Percentiles rank a stretch among this genome's conserved stretches.
phyloP scores from a whole-genome alignment of 805 yeast species.

The Saccharomycopsis guyanensis region DNA sequence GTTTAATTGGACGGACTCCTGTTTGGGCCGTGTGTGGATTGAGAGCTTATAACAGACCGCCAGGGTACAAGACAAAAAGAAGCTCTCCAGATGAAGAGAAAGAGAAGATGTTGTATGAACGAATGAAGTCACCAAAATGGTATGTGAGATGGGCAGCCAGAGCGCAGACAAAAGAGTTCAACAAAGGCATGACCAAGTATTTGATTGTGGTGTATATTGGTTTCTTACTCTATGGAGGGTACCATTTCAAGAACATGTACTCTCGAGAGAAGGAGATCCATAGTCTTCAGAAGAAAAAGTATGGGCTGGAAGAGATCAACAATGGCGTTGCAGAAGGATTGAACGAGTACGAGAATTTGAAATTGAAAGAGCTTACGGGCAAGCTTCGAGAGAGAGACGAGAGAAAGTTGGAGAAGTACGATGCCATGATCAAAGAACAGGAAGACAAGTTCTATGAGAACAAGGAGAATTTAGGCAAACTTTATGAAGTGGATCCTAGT shows the following conservation, averaged over 20 bases:
- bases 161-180: conserved; percentile 47
- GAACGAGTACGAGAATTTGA: conserved; percentile 57
- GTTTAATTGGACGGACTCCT: no score
- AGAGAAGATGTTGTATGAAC: conserved; percentile 9
- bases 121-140: conserved; percentile 28
- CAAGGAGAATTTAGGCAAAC: conserved; percentile 27
- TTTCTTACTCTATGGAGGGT: conserved; percentile 50
- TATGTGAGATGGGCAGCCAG: conserved; percentile 46
- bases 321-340: conserved; percentile 27
- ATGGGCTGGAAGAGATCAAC: conserved; percentile 21
- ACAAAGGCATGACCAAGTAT: conserved; percentile 54
- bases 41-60: no score
- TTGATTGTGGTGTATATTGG: conserved; percentile 53
- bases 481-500: conserved; percentile 21
- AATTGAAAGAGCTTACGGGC: conserved; percentile 54
- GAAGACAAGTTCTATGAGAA: conserved; percentile 17
- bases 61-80: neutral
- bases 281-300: conserved; percentile 33
- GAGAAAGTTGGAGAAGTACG: conserved; percentile 51
- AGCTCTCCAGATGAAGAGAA: conserved; percentile 12
- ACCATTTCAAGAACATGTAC: conserved; percentile 60
- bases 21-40: no score
- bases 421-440: conserved; percentile 38
- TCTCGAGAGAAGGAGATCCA: conserved; percentile 54
- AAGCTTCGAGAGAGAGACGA: conserved; percentile 57